Base-by-base conservation (phyloP, 2,329 filamentous ascomycete genomes). In the Zymoseptoria brevis region DNA sequence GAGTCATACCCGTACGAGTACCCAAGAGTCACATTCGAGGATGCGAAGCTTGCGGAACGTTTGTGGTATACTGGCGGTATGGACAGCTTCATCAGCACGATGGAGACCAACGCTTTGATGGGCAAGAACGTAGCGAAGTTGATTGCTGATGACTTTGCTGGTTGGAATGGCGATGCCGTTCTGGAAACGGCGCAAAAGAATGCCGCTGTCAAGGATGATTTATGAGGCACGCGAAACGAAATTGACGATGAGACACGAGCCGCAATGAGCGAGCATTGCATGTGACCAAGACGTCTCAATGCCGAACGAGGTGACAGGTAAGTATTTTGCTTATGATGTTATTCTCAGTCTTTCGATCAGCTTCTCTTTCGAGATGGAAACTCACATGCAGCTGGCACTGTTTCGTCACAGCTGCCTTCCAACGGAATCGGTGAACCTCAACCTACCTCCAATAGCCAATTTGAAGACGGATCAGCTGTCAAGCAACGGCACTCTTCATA, bases 41-140 rank as follows among this genome's bases (percentile, higher is more conserved):
- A 94, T 61, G 83, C 87, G 2, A 77, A 86, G 62, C 72, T 96
- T 2, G 85, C 83, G 4, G 74, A 81, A 6, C 83, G 84, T 0
- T 68, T 93, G 13, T 94, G 81, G 81, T 86, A 87, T 67, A 85
- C 83, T 4, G 78, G 79, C 56, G 82, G 81, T 0, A 95, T 97
- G 50, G 93, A 97, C 75, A 87, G 87, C 66, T 96, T 99, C 72
- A 95, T 97, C 66, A 94, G 88, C 8, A 96, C 91, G 0, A 97
- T 99, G 94, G 94, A 99, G 79, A 96, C 94, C 6, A 96, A 87
- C 72, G 88, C 90, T 1, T 75, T 97, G 66, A 94, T 94, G 85
- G 94, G 94, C 0, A 90, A 83, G 81, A 94, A 94, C 70, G 86
- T 94, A 19, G 90, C 89, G 8, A 81, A 80, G 63, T 75, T 94